phyloP scores from a whole-genome alignment of 805 yeast genomes.

The Wickerhamomyces chaumierensis region DNA sequence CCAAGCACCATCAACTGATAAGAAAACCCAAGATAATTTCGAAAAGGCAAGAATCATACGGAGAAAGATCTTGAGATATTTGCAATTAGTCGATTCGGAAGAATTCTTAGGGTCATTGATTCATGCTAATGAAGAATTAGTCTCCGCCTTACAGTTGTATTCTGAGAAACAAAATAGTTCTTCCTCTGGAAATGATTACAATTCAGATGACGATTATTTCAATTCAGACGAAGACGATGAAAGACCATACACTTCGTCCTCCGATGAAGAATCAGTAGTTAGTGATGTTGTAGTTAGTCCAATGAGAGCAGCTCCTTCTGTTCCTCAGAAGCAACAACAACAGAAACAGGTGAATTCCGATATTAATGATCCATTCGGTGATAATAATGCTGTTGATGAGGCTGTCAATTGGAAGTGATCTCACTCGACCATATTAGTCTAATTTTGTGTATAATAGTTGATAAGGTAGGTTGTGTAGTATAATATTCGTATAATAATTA shows the following conservation, averaged over 20 bases:
- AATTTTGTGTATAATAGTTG: no score
- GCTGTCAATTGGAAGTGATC: constrained; percentile 14
- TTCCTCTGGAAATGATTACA: constrained; percentile 19
- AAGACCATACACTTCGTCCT: no score
- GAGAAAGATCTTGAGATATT: constrained; percentile 65
- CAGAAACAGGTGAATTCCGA: no score
- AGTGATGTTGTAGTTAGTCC: constrained; percentile 1
- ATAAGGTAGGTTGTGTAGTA: no score
- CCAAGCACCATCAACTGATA: constrained; percentile 49
- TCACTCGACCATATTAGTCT: no score
- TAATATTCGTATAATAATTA: no score
- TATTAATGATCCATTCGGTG: constrained; percentile 42
- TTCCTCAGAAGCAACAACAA: constrained; percentile 8
- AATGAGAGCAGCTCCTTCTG: constrained; percentile 12
- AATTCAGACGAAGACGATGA: constrained; percentile 23
- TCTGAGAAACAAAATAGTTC: constrained; percentile 43
- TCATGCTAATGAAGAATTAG: constrained; percentile 85
- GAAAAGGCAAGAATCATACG: constrained; percentile 67
- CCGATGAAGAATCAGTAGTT: not conserved
- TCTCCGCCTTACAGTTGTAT: constrained; percentile 55
- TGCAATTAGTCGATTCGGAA: constrained; percentile 77
- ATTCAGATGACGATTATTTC: constrained; percentile 28
- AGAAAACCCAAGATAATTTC: constrained; percentile 47
- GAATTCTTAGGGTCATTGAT: constrained; percentile 82
- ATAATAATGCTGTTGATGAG: constrained; percentile 25